Evolutionary conservation across 306 rosid genomes (phyloP), one percentile per base, ranked within the genome.

Genomic region (Myrica gale): DNA sequence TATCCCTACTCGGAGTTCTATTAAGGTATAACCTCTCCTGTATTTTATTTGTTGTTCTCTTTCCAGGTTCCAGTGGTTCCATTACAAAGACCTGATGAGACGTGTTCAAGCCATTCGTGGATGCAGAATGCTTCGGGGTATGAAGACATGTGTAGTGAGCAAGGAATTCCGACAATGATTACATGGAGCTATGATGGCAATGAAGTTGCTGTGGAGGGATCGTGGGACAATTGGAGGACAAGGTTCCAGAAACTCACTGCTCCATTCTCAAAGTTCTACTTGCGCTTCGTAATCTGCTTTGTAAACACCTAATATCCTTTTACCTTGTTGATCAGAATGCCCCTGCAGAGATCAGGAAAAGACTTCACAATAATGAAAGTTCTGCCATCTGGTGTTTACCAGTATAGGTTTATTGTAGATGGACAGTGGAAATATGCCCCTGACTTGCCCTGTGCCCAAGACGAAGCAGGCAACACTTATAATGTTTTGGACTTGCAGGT

Each of bases 381-480:
- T 67, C 86, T 95, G 75, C 92, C 99, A n/a, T 92, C 99, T 47
- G 99, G 98, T 85, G 96, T 95, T 76, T 95, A 92, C 85, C 99
- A 92, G 84, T 95, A 89, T 82, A 89, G 96, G 75, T 95, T 95
- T 87, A 71, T 92, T 74, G 98, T 90, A 65, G 99, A 95, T 84
- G 99, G 99, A 57, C 91, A 81, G 81, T 87, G 97, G 97, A 89
- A 92, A 84, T 82, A 80, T 39, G 79, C 93, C 60, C 97, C 90
- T 72, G 98, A 95, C 75, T 85, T 90, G 76, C 97, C 97, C 57
- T 85, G 88, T 86, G 81, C 89, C 52, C 87, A 84, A 68, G 99
- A 95, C 69, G 99, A 92, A 72, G 85, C 90, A 15, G 99, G 98
- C 46, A 85, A 87, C 77, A 71, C 89, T 65, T 92, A 80, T 92